Percentiles rank a stretch among this genome's conserved stretches.
Evolutionary conservation across 2,329 filamentous ascomycete species (phyloP).

Genomic region (Cryphonectria japonica): DNA sequence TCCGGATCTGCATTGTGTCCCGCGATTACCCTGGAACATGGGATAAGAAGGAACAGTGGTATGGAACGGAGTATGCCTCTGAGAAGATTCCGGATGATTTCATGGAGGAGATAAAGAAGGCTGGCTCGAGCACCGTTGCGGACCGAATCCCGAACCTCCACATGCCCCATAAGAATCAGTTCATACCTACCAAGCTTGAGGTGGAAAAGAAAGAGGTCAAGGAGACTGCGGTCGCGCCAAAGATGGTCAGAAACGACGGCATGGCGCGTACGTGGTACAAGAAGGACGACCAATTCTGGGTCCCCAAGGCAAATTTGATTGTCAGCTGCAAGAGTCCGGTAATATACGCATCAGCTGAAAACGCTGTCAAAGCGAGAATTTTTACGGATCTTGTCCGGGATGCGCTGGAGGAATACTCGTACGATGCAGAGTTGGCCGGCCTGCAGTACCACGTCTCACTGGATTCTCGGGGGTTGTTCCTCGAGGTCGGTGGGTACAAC

Average conservation of each 20-base stretch:
- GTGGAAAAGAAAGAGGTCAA: slow-evolving; percentile 93
- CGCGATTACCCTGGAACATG: slow-evolving; percentile 83
- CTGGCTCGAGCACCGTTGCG: slow-evolving; percentile 59
- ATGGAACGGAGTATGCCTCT: slow-evolving; percentile 89
- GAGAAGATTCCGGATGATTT: slow-evolving; percentile 80
- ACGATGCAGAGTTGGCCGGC: slow-evolving; percentile 92
- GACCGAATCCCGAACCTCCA: slow-evolving; percentile 73
- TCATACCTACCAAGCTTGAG: slow-evolving; percentile 89
- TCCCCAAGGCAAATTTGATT: slow-evolving; percentile 88
- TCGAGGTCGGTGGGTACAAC: slow-evolving; percentile 89
- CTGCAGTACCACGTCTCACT: slow-evolving; percentile 79
- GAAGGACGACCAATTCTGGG: slow-evolving; percentile 98
- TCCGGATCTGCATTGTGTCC: slow-evolving; percentile 81
- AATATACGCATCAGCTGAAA: slow-evolving; percentile 77
- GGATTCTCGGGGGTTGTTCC: slow-evolving; percentile 72
- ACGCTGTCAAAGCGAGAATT: slow-evolving; percentile 75
- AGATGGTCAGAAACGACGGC: slow-evolving; percentile 82
- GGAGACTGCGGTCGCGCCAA: slow-evolving; percentile 73
- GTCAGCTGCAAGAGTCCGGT: slow-evolving; percentile 80
- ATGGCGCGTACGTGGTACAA: slow-evolving; percentile 90
- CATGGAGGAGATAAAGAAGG: slow-evolving; percentile 69
- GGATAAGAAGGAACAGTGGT: slow-evolving; percentile 94
- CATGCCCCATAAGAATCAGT: slow-evolving; percentile 91
- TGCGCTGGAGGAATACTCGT: slow-evolving; percentile 88
- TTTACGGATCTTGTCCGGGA: slow-evolving; percentile 88